These are phyloP conservation scores for Eustoma russellianum DNA, from an alignment of 257 asterid genomes.

Conservation along the genomic window DNA sequence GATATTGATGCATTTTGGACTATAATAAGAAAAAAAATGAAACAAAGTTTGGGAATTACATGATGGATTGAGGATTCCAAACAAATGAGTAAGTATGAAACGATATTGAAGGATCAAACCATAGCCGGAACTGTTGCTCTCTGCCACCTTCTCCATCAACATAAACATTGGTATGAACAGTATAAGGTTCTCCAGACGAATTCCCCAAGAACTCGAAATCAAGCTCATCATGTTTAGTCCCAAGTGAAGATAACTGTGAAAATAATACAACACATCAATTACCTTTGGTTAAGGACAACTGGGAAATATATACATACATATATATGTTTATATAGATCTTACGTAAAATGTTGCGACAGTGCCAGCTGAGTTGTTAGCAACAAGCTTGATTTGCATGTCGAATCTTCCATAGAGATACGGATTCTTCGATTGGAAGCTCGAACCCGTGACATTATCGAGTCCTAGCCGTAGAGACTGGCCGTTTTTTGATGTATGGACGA, in stretches of 20 bases:
- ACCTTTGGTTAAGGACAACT: no score
- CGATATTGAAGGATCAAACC: conserved; percentile 31
- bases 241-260: conserved; percentile 26
- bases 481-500: conserved; percentile 21
- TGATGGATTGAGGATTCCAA: conserved; percentile 30
- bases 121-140: conserved; percentile 28
- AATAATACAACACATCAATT: background rate
- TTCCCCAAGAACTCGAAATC: conserved; percentile 34
- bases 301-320: no score
- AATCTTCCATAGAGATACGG: conserved; percentile 36
- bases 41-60: conserved; percentile 2
- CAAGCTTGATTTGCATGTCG: conserved; percentile 55
- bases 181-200: conserved; percentile 27
- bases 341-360: conserved; percentile 64
- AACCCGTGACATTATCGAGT: conserved; percentile 52
- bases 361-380: conserved; percentile 63
- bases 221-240: conserved; percentile 26
- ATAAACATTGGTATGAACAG: conserved; percentile 34
- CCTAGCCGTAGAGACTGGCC: conserved; percentile 39
- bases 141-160: conserved; percentile 26
- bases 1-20: no score
- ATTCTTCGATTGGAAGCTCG: conserved; percentile 48
- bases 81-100: conserved; percentile 33
- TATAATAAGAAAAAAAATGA: no score
- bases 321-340: conserved; percentile 10